phyloP scores from a whole-genome alignment of 2,329 filamentous ascomycete species.

The Phyllosticta ampelicida region DNA sequence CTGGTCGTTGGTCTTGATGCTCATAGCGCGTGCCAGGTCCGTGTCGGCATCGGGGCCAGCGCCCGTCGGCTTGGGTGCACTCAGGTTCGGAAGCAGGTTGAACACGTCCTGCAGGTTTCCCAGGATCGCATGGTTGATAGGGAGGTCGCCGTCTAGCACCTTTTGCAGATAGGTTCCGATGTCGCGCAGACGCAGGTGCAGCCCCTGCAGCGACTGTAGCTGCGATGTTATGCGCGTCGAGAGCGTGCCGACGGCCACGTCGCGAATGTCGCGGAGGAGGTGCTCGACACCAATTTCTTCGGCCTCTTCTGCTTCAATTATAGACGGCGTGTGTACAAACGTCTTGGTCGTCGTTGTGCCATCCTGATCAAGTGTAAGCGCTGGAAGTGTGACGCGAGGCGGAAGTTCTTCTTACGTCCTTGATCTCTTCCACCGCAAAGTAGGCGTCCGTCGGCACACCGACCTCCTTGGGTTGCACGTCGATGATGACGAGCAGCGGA shows the following conservation, averaged over 20 bases:
- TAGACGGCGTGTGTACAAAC: conserved; percentile 95
- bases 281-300: conserved; percentile 99
- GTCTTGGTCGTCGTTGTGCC: conserved; percentile 94
- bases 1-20: conserved; percentile 98
- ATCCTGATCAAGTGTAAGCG: conserved; percentile 48
- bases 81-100: conserved; percentile 93
- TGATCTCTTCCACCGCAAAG: conserved; percentile 98
- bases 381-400: not conserved
- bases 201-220: conserved; percentile 89
- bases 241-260: conserved; percentile 92
- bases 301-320: conserved; percentile 97
- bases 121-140: conserved; percentile 93
- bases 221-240: conserved; percentile 96
- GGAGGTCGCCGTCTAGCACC: conserved; percentile 82
- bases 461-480: conserved; percentile 95
- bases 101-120: conserved; percentile 99
- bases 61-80: conserved; percentile 57
- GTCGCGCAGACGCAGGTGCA: conserved; percentile 87
- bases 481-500: conserved; percentile 91
- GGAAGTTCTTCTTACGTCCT: conserved; percentile 61
- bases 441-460: conserved; percentile 97
- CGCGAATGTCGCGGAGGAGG: conserved; percentile 90
- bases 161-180: conserved; percentile 94
- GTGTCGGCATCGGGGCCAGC: conserved; percentile 52
- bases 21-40: conserved; percentile 92